Percentiles rank a stretch among this genome's conserved stretches.
Conservation (phyloP, 306 rosid species). For the Glycyrrhiza uralensis region DNA sequence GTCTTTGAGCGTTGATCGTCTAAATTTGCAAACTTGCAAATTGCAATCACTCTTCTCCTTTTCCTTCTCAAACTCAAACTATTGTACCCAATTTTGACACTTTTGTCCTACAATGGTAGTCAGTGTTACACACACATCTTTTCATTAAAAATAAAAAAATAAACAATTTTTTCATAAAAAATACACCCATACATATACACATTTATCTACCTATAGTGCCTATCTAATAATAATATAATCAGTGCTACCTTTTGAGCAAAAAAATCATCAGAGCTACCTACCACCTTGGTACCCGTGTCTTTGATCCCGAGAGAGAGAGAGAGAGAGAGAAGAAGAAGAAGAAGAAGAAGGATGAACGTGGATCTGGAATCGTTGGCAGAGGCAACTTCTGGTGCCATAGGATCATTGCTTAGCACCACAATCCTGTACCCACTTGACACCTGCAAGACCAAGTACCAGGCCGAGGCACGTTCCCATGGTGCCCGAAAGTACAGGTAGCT, state of each 20-base stretch:
- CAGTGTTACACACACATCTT: too few species aligned
- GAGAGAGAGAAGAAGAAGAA: conserved; percentile 10
- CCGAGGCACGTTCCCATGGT: conserved; percentile 74
- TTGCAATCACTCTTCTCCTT: too few species aligned
- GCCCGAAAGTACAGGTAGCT: conserved; percentile 57
- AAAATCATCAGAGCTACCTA: too few species aligned
- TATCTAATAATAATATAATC: neutral
- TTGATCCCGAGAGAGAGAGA: neutral
- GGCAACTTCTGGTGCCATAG: conserved; percentile 97
- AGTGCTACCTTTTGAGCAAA: too few species aligned
- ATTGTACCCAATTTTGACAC: too few species aligned
- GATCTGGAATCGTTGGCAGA: conserved; percentile 95
- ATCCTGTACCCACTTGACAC: conserved; percentile 93
- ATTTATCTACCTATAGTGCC: neutral
- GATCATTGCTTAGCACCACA: conserved; percentile 89
- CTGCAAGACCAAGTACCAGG: conserved; percentile 92
- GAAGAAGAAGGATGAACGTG: conserved; percentile 66
- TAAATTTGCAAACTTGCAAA: too few species aligned
- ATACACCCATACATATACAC: too few species aligned
- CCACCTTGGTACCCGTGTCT: neutral
- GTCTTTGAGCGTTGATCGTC: too few species aligned
- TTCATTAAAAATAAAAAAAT: too few species aligned
- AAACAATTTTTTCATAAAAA: too few species aligned
- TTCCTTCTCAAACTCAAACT: too few species aligned
- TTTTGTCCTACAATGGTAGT: too few species aligned